A percentile compares a stretch with the other conserved stretches of the same genome.
phyloP scores from a whole-genome alignment of 495 filamentous ascomycete genomes.

The Penicillium roqueforti region DNA sequence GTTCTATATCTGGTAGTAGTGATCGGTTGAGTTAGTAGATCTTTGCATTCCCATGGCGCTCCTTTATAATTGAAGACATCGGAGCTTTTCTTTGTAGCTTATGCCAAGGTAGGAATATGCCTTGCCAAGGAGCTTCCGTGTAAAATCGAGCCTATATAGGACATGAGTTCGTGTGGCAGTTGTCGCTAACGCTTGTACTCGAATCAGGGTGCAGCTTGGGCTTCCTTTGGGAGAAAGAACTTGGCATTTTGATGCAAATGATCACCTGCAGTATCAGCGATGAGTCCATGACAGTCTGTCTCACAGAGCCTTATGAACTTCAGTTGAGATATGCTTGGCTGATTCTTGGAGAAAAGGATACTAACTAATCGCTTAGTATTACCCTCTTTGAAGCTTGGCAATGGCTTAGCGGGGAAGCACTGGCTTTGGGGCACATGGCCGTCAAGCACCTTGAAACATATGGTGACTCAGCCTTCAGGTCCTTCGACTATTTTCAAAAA shows the following conservation, averaged over 20 bases:
- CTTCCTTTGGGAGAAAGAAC: too few species aligned
- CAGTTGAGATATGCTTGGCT: not conserved
- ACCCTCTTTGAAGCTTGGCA: constrained; percentile 8
- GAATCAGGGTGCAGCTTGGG: not conserved
- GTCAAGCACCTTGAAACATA: not conserved
- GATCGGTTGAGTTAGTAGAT: not conserved
- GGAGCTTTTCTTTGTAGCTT: not conserved
- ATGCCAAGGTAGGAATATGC: not conserved
- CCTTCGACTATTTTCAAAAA: not conserved
- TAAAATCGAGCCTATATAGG: not conserved
- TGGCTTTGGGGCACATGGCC: not conserved
- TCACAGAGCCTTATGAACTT: not conserved
- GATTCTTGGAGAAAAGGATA: not conserved
- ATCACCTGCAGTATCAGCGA: not conserved
- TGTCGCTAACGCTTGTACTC: not conserved
- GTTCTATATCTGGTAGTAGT: not conserved
- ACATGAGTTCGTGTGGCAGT: not conserved
- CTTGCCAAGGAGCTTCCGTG: not conserved
- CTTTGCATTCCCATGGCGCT: not conserved
- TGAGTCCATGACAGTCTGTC: not conserved
- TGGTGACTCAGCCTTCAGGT: not conserved
- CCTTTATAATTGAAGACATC: not conserved
- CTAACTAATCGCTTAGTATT: constrained; percentile 9
- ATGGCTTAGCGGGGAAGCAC: not conserved
- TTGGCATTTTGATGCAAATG: not conserved